Conservation (phyloP, 495 filamentous ascomycete species). For the Hypoxylon fragiforme region DNA sequence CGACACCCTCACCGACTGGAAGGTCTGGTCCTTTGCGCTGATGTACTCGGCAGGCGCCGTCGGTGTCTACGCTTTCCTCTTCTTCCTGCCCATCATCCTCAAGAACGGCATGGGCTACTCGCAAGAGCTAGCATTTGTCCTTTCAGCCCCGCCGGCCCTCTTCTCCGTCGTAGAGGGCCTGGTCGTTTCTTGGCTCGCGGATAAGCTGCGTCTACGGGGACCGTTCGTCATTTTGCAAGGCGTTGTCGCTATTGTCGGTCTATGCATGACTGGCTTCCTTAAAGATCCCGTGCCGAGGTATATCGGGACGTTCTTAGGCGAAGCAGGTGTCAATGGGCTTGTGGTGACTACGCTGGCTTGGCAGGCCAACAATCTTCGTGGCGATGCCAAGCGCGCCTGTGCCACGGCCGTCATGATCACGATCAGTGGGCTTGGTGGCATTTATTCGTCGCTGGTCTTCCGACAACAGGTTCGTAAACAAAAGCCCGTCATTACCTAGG, state of each 20-base stretch:
- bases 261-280: slow-evolving; percentile 59
- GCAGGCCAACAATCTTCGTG: slow-evolving; percentile 68
- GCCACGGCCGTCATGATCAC: slow-evolving; percentile 30
- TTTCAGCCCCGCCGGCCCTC: slow-evolving; percentile 74
- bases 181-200: slow-evolving; percentile 53
- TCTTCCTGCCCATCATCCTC: slow-evolving; percentile 58
- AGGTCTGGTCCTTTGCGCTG: slow-evolving; percentile 48
- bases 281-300: slow-evolving; percentile 52
- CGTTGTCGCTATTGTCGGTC: slow-evolving; percentile 52
- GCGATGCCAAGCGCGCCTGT: slow-evolving; percentile 59
- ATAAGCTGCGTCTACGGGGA: slow-evolving; percentile 58
- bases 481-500: too few species aligned
- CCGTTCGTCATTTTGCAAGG: slow-evolving; percentile 58
- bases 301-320: slow-evolving; percentile 61
- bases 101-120: slow-evolving; percentile 51
- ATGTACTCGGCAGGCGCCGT: slow-evolving; percentile 52
- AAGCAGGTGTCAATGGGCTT: slow-evolving; percentile 58
- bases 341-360: slow-evolving; percentile 60
- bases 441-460: slow-evolving; percentile 60
- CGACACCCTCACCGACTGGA: slow-evolving; percentile 42
- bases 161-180: slow-evolving; percentile 59
- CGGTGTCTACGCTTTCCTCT: slow-evolving; percentile 53
- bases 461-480: slow-evolving; percentile 42
- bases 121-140: slow-evolving; percentile 45
- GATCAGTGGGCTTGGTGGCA: slow-evolving; percentile 60